Percentiles rank a stretch among this genome's conserved stretches.
Conservation (phyloP, 139 green algal species). For the Picochlorum sp. region DNA sequence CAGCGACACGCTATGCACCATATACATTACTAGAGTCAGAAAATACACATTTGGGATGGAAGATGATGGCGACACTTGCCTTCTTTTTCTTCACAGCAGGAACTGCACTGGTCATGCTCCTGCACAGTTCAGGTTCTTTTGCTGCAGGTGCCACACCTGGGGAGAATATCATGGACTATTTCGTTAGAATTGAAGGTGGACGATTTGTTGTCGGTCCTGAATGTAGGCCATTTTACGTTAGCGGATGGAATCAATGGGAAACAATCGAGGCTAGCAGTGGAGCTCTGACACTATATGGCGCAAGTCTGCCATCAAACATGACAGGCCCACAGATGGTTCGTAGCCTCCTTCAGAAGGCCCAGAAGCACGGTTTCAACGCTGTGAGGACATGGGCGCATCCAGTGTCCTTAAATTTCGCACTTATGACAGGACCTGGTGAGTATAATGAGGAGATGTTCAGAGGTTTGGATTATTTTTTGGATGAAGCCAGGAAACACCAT, state of each 20-base stretch:
- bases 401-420: conserved; percentile 23
- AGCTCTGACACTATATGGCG: conserved; percentile 32
- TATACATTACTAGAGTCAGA: too few relatives aligned
- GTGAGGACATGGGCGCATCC: conserved; percentile 28
- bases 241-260: conserved; percentile 38
- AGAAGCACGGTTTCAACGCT: conserved; percentile 19
- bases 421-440: conserved; percentile 26
- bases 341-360: conserved; percentile 21
- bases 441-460: conserved; percentile 35
- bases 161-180: conserved; percentile 20
- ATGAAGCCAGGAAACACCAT: conserved; percentile 18
- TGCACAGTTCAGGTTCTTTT: too few relatives aligned
- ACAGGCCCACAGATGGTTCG: conserved; percentile 24
- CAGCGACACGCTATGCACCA: too few relatives aligned
- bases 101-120: too few relatives aligned
- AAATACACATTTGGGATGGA: too few relatives aligned
- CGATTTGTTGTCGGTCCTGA: conserved; percentile 22
- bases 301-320: conserved; percentile 22
- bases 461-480: conserved; percentile 37
- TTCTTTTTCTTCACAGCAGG: too few relatives aligned
- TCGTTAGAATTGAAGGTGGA: conserved; percentile 19
- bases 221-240: conserved; percentile 24
- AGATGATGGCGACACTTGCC: too few relatives aligned
- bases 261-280: conserved; percentile 35
- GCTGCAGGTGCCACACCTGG: too few relatives aligned